A percentile compares a stretch with the other conserved stretches of the same genome.
phyloP scores from a whole-genome alignment of 176 grass and related monocot genomes.

The Stipa capillata region DNA sequence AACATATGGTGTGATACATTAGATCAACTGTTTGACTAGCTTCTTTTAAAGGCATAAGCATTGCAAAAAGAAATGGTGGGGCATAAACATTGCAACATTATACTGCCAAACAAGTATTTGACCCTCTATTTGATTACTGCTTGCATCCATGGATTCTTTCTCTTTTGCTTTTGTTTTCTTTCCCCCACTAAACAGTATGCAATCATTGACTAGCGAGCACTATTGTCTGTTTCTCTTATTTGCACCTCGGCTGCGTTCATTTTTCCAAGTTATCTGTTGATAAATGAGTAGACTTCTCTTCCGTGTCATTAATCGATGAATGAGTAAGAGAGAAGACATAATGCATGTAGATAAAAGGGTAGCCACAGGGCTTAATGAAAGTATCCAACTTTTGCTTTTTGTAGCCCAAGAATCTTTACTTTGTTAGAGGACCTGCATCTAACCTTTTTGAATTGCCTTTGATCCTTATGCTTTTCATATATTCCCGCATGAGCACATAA shows the following conservation, averaged over 20 bases:
- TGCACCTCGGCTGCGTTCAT: background rate
- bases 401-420: conserved; percentile 30
- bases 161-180: background rate
- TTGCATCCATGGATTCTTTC: background rate
- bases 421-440: conserved; percentile 35
- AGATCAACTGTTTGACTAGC: background rate
- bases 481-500: conserved; percentile 6
- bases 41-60: background rate
- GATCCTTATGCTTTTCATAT: conserved; percentile 33
- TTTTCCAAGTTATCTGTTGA: conserved; percentile 11
- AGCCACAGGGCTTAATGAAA: conserved; percentile 15
- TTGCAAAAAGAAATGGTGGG: no score
- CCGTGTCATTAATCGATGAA: background rate
- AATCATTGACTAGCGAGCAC: background rate
- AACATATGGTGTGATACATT: background rate
- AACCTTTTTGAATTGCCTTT: conserved; percentile 23
- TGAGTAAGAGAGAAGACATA: conserved; percentile 11
- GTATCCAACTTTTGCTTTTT: conserved; percentile 30
- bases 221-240: background rate
- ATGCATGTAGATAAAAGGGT: conserved; percentile 13
- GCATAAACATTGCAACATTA: background rate
- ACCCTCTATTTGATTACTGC: conserved; percentile 3
- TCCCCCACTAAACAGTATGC: background rate
- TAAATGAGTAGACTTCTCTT: background rate
- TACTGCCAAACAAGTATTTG: background rate